Percentiles rank a stretch among this genome's conserved stretches.
Evolutionary conservation across 768 basidiomycete species (phyloP).

Genomic region (Termitomyces sp.): DNA sequence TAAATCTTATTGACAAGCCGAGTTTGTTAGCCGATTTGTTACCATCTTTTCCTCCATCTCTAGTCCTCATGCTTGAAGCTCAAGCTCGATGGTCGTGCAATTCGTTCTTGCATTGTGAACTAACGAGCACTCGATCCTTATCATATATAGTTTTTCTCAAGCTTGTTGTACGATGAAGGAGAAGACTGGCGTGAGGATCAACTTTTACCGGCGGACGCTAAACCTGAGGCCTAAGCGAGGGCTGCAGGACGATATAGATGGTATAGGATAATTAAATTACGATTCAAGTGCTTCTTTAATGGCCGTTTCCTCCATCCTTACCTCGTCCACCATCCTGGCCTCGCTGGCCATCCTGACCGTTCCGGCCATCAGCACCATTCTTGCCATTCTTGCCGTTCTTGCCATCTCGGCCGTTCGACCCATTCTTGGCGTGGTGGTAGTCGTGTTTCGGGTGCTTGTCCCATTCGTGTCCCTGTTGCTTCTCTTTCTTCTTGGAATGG

Average conservation of each 20-base stretch:
- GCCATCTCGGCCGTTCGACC: slow-evolving; percentile 1
- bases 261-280: neutral
- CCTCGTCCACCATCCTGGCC: slow-evolving; percentile 3
- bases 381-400: neutral
- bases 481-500: neutral
- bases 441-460: neutral
- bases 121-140: too few relatives aligned
- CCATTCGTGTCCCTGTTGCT: neutral
- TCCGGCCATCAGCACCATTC: neutral
- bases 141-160: too few relatives aligned
- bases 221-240: neutral
- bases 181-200: too few relatives aligned
- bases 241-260: too few relatives aligned
- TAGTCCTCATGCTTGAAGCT: too few relatives aligned
- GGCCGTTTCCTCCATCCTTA: neutral
- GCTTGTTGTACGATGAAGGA: too few relatives aligned
- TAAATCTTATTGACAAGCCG: too few relatives aligned
- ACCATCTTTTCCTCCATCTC: too few relatives aligned
- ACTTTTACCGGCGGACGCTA: too few relatives aligned
- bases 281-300: neutral
- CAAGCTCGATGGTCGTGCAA: too few relatives aligned
- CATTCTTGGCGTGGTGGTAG: neutral
- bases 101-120: too few relatives aligned
- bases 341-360: neutral
- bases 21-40: too few relatives aligned